Evolutionary conservation across 2,329 filamentous ascomycete species (phyloP).

Genomic region (Aspergillus spinulosporus): DNA sequence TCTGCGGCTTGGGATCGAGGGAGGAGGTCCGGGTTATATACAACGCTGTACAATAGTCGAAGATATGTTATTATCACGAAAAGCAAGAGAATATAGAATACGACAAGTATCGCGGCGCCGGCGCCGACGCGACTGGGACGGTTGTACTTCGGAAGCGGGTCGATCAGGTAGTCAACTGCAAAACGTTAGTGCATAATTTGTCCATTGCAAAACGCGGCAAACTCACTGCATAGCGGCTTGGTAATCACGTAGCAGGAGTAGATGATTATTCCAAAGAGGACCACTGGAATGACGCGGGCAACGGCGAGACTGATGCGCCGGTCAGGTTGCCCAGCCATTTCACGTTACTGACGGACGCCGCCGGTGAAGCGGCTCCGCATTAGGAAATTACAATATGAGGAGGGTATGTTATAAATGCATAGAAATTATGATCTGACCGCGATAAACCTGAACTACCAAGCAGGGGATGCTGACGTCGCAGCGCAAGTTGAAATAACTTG

Average conservation of each 20-base stretch:
- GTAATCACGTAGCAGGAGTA: conserved; percentile 73
- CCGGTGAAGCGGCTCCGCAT: conserved; percentile 18
- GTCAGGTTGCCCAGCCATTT: conserved; percentile 33
- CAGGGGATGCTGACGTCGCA: conserved; percentile 5
- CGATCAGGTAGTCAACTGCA: conserved; percentile 70
- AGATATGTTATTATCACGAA: conserved; percentile 68
- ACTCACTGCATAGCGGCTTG: conserved; percentile 66
- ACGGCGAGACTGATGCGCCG: conserved; percentile 58
- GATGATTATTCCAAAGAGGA: conserved; percentile 65
- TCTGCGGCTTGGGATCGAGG: conserved; percentile 56
- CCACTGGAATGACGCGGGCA: conserved; percentile 66
- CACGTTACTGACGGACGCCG: conserved; percentile 22
- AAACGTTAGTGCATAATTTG: not conserved
- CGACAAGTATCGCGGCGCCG: conserved; percentile 67
- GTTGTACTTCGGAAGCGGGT: conserved; percentile 44
- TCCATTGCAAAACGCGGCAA: not conserved
- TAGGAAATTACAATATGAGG: conserved; percentile 10
- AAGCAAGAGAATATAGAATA: conserved; percentile 72
- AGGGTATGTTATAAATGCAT: conserved; percentile 5
- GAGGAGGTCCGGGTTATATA: conserved; percentile 70
- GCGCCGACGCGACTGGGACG: conserved; percentile 52
- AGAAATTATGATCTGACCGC: conserved; percentile 15
- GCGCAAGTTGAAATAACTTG: conserved; percentile 1
- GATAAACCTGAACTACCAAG: conserved; percentile 9
- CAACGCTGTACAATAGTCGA: conserved; percentile 68